phyloP scores from a whole-genome alignment of 345 rosid species.

The Erysimum cheiranthoides region DNA sequence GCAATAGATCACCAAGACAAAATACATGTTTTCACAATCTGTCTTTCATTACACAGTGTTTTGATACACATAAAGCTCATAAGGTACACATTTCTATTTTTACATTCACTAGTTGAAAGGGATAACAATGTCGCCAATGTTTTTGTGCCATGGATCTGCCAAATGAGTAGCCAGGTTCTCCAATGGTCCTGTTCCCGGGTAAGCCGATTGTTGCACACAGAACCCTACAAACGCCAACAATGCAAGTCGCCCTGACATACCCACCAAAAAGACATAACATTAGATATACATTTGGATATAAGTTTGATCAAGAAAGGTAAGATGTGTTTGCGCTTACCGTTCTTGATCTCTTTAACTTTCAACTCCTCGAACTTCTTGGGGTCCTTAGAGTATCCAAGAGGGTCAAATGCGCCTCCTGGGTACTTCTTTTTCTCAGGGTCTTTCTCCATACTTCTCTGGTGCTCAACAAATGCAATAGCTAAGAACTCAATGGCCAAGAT shows the following conservation, averaged over 20 bases:
- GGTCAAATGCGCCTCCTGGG: constrained; percentile 98
- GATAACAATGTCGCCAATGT: constrained; percentile 78
- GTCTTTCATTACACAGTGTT: constrained; percentile 43
- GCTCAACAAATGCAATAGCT: constrained; percentile 89
- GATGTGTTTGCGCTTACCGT: constrained; percentile 52
- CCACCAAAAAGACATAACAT: constrained; percentile 23
- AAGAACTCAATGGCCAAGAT: constrained; percentile 85
- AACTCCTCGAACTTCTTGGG: constrained; percentile 86
- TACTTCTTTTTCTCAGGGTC: constrained; percentile 95
- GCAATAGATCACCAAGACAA: constrained; percentile 38
- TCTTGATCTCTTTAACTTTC: constrained; percentile 95
- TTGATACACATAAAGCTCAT: constrained; percentile 44
- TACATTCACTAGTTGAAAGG: constrained; percentile 53
- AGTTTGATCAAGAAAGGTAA: constrained; percentile 20
- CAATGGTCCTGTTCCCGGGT: constrained; percentile 97
- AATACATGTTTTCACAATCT: constrained; percentile 38
- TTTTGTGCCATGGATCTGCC: constrained; percentile 99
- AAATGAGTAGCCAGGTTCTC: constrained; percentile 95
- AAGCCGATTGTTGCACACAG: constrained; percentile 95
- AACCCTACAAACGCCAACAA: constrained; percentile 92
- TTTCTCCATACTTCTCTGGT: constrained; percentile 99
- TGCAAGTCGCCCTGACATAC: constrained; percentile 75
- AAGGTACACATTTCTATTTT: constrained; percentile 34
- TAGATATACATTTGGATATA: neutral
- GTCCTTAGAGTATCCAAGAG: constrained; percentile 95